phyloP scores from a whole-genome alignment of 2,329 filamentous ascomycete genomes.

The Diaporthe batatas region DNA sequence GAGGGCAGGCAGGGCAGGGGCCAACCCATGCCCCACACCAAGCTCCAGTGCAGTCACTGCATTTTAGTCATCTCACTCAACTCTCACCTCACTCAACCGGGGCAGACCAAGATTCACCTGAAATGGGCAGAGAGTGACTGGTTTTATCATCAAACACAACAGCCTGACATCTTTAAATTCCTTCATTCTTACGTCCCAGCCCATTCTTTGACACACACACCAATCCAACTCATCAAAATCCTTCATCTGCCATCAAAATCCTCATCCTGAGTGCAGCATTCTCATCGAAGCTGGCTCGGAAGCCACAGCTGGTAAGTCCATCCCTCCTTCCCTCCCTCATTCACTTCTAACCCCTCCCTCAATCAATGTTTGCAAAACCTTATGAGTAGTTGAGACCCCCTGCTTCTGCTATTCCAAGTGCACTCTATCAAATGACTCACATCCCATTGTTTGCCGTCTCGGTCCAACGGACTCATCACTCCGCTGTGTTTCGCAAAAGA shows the following conservation, averaged over 20 bases:
- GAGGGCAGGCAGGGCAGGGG: slow-evolving; percentile 14
- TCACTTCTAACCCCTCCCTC: background rate
- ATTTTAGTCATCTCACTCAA: slow-evolving; percentile 35
- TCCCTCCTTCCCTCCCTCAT: slow-evolving; percentile 6
- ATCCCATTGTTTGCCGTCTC: too few species aligned
- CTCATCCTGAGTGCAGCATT: background rate
- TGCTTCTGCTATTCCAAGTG: background rate
- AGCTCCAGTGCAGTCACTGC: background rate
- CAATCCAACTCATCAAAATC: background rate
- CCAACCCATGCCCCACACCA: background rate
- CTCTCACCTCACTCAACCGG: slow-evolving; percentile 3
- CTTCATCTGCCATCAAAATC: background rate
- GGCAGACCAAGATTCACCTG: slow-evolving; percentile 16
- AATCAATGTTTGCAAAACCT: background rate
- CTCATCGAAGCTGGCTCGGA: background rate
- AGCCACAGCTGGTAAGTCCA: slow-evolving; percentile 25
- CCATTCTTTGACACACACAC: background rate
- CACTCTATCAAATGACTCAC: background rate
- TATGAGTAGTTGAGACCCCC: too few species aligned
- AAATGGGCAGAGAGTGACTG: background rate
- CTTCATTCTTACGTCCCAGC: background rate
- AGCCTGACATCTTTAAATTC: background rate
- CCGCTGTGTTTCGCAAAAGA: background rate
- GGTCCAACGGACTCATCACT: background rate
- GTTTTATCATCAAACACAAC: slow-evolving; percentile 5